These are phyloP conservation scores for Backusella luteola DNA, from an alignment of 192 early-diverging fungal genomes.

Conservation along the genomic window DNA sequence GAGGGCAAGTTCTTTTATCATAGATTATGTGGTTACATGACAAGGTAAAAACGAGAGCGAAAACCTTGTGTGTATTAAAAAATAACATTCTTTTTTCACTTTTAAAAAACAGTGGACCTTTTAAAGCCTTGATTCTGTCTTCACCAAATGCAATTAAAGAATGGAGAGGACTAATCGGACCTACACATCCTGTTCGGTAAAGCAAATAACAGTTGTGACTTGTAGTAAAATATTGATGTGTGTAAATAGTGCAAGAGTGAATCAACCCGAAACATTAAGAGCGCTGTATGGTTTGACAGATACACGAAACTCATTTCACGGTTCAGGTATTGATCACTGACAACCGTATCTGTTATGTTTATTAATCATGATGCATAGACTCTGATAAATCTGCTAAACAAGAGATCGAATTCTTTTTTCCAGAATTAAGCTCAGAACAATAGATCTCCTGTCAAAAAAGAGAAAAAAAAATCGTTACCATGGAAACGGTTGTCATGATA, in stretches of 20 bases:
- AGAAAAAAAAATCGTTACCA: neutral
- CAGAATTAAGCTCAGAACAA: constrained; percentile 20
- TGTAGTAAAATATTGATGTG: neutral
- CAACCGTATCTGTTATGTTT: neutral
- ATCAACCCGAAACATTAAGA: constrained; percentile 51
- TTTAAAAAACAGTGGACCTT: constrained; percentile 47
- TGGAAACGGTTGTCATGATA: neutral
- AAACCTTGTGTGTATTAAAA: neutral
- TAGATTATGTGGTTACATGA: constrained; percentile 72
- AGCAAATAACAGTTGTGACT: neutral
- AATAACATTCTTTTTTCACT: neutral
- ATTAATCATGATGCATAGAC: constrained; percentile 37
- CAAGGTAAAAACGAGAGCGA: constrained; percentile 37
- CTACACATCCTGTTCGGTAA: constrained; percentile 66
- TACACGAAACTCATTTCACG: constrained; percentile 75
- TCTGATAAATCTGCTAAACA: constrained; percentile 52
- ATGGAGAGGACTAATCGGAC: constrained; percentile 65
- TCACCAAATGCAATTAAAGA: constrained; percentile 55
- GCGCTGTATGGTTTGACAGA: constrained; percentile 70
- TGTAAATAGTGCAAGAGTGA: constrained; percentile 51
- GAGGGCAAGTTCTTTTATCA: constrained; percentile 65
- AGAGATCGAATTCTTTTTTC: constrained; percentile 65
- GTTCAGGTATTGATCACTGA: constrained; percentile 49
- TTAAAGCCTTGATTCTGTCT: constrained; percentile 58
- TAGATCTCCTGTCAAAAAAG: neutral